These are phyloP conservation scores for Coemansia sp. DNA, from an alignment of 192 early-diverging fungal species.

Conservation along the genomic window DNA sequence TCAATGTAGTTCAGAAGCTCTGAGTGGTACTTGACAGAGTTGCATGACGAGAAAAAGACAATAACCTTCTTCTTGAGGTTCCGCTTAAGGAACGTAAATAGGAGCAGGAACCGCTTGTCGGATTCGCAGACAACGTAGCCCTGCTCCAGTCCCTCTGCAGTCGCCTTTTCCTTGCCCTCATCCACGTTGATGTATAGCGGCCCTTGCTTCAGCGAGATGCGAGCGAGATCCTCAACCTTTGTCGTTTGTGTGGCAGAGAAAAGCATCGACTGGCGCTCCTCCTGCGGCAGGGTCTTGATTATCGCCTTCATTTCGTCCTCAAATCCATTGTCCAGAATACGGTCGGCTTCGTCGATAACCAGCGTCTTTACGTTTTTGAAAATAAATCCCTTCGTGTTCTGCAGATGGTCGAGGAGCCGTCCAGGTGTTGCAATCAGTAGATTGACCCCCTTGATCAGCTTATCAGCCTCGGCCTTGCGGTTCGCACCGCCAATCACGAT, in stretches of 20 bases:
- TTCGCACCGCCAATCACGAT: slow-evolving; percentile 99
- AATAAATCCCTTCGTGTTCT: slow-evolving; percentile 96
- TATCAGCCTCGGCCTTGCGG: slow-evolving; percentile 93
- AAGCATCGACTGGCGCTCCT: slow-evolving; percentile 94
- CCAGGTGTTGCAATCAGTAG: slow-evolving; percentile 95
- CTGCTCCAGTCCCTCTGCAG: slow-evolving; percentile 94
- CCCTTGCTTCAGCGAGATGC: slow-evolving; percentile 94
- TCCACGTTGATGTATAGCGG: slow-evolving; percentile 99
- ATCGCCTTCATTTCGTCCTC: slow-evolving; percentile 99
- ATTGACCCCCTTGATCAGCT: slow-evolving; percentile 95
- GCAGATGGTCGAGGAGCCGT: slow-evolving; percentile 96
- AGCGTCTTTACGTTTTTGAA: slow-evolving; percentile 93
- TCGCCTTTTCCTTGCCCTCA: slow-evolving; percentile 92
- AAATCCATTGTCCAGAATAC: slow-evolving; percentile 97
- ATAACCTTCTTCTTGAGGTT: slow-evolving; percentile 98
- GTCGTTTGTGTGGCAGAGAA: slow-evolving; percentile 99
- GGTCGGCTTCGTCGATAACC: slow-evolving; percentile 97
- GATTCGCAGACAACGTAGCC: slow-evolving; percentile 95
- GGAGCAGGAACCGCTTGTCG: slow-evolving; percentile 91
- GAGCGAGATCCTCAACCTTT: slow-evolving; percentile 95
- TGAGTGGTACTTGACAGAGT: slow-evolving; percentile 96
- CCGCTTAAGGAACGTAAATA: slow-evolving; percentile 97
- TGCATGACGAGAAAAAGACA: slow-evolving; percentile 97
- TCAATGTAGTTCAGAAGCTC: slow-evolving; percentile 99
- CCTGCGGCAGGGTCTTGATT: slow-evolving; percentile 83